Base-by-base conservation (phyloP, 2,329 filamentous ascomycete species). In the Pseudogymnoascus sp. region DNA sequence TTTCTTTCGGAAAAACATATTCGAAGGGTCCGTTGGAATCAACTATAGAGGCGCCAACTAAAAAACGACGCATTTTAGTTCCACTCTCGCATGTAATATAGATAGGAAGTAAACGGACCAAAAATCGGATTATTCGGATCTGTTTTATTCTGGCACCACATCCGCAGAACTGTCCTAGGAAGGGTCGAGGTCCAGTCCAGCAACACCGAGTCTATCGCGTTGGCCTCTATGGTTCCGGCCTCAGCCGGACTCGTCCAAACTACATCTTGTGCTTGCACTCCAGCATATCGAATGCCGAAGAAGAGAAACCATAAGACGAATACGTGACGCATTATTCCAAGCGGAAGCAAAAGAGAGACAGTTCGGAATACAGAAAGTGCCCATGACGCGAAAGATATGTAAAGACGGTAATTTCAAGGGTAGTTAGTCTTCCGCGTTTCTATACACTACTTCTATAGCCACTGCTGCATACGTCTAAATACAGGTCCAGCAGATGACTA, bases 111-210 rank as follows among this genome's bases (percentile, higher is more conserved):
- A 5, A 36, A 36, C 35, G 35, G 13, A 36, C 35, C 10, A 13
- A 13, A 36, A 36, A 36, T 13, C 11, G n/a, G 35, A 36, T 36
- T 13, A 36, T 36, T 13, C n/a, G 11, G 11, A 36, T 36, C 10
- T 36, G 35, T 36, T 36, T 36, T 50, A 63, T 65, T 65, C 10
- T 61, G 47, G 54, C 63, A 65, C 63, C 62, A 65, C 62, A 65
- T 63, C 54, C 59, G 57, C 39, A 65, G 44, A 33, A 60, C 58
- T 17, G 63, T 58, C 5, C 37, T 37, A 13, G 60, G 15, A 62
- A 61, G 58, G 24, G 57, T 64, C 9, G 64, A 65, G 2, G 60
- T 62, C 64, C 64, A 65, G 47, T 64, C 60, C 54, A 64, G 9
- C 13, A 65, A 44, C 5, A 64, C 44, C 33, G 62, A 63, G 40